A percentile compares a stretch with the other conserved stretches of the same genome.
These are phyloP conservation scores for Colletotrichum caudatum DNA, from an alignment of 2,329 filamentous ascomycete species.

Conservation along the genomic window DNA sequence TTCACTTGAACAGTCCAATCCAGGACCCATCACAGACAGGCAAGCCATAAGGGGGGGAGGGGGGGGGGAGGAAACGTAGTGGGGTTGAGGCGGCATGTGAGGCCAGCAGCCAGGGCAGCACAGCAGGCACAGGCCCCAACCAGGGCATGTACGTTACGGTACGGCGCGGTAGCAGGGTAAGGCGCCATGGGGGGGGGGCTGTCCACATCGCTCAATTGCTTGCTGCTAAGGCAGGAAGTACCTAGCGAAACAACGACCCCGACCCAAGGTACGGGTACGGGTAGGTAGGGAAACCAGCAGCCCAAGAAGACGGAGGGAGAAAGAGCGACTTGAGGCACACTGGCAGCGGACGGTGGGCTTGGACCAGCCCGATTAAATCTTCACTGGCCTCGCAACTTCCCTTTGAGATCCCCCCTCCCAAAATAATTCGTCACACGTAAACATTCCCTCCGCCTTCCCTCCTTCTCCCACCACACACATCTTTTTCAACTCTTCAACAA, in stretches of 20 bases:
- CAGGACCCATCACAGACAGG: slow-evolving; percentile 13
- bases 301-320: slow-evolving; percentile 20
- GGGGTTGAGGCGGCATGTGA: slow-evolving; percentile 36
- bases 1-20: slow-evolving; percentile 17
- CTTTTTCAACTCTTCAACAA: slow-evolving; percentile 37
- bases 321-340: slow-evolving; percentile 14
- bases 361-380: slow-evolving; percentile 42
- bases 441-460: slow-evolving; percentile 38
- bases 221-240: slow-evolving; percentile 11
- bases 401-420: slow-evolving; percentile 36
- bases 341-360: slow-evolving; percentile 20
- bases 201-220: neutral
- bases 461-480: slow-evolving; percentile 39
- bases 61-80: slow-evolving; percentile 27
- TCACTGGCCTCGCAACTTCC: slow-evolving; percentile 41
- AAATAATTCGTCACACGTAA: slow-evolving; percentile 43
- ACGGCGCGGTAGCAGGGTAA: slow-evolving; percentile 10
- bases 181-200: neutral
- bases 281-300: slow-evolving; percentile 26
- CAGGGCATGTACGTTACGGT: slow-evolving; percentile 15
- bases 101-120: slow-evolving; percentile 28
- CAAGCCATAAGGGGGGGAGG: neutral
- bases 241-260: slow-evolving; percentile 19
- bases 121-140: slow-evolving; percentile 10
- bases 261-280: slow-evolving; percentile 17